Conservation (phyloP, 805 yeast genomes). For the Sugiyamaella mastotermitis region DNA sequence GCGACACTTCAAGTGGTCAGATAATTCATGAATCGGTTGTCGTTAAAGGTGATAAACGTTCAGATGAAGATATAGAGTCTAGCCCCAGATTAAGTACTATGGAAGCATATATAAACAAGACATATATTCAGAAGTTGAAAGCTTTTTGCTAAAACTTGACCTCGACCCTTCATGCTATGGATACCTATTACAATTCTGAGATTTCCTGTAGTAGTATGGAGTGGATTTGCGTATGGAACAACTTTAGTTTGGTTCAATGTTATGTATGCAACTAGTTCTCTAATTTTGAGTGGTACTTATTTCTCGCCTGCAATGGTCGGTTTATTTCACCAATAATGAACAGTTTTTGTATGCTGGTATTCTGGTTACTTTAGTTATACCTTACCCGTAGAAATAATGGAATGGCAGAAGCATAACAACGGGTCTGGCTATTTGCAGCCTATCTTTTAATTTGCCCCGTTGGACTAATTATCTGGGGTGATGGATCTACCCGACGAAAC, state of each 20-base stretch:
- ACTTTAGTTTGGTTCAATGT: not conserved
- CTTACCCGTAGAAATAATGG: too few relatives aligned
- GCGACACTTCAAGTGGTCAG: too few relatives aligned
- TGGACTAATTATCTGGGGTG: too few relatives aligned
- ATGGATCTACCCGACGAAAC: too few relatives aligned
- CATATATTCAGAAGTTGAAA: not conserved
- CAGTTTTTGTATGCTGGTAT: too few relatives aligned
- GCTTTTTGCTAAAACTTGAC: not conserved
- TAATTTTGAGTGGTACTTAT: slow-evolving; percentile 1
- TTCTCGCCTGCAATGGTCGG: too few relatives aligned
- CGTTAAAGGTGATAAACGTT: not conserved
- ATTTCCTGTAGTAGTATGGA: not conserved
- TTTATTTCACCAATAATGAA: too few relatives aligned
- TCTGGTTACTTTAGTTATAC: too few relatives aligned
- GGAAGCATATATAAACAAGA: not conserved
- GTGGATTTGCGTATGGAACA: not conserved
- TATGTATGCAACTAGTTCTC: not conserved
- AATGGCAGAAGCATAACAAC: too few relatives aligned
- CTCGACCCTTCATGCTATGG: not conserved
- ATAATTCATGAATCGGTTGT: too few relatives aligned
- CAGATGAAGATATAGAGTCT: not conserved
- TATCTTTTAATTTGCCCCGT: too few relatives aligned
- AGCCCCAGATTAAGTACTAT: not conserved
- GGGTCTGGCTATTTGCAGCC: too few relatives aligned
- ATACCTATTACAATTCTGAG: not conserved